Percentiles rank a stretch among this genome's conserved stretches.
Evolutionary conservation across 2,329 filamentous ascomycete species (phyloP).

Genomic region (Rhynchosporium secalis): DNA sequence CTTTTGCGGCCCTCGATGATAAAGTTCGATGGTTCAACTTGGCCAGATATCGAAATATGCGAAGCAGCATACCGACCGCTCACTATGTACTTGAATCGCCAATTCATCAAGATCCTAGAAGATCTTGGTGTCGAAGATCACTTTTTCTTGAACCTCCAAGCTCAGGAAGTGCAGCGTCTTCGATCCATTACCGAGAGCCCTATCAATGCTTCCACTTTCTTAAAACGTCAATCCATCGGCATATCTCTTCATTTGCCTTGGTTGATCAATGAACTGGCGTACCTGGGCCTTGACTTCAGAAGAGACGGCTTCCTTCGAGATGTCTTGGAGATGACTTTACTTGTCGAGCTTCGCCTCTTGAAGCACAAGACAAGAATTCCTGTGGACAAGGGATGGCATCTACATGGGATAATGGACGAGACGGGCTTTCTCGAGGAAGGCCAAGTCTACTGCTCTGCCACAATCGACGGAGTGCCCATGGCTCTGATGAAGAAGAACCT

Average conservation of each 20-base stretch:
- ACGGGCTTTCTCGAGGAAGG: conserved; percentile 65
- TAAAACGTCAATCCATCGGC: conserved; percentile 63
- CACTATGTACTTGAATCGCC: conserved; percentile 71
- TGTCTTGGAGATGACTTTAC: conserved; percentile 66
- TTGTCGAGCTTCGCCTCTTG: conserved; percentile 70
- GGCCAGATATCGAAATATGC: conserved; percentile 67
- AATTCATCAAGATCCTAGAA: conserved; percentile 83
- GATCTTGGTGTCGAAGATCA: conserved; percentile 62
- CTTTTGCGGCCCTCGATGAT: conserved; percentile 72
- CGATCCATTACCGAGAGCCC: conserved; percentile 58
- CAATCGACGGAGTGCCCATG: conserved; percentile 41
- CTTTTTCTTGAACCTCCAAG: conserved; percentile 67
- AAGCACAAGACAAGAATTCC: conserved; percentile 80
- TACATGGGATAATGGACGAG: conserved; percentile 85
- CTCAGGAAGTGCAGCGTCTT: conserved; percentile 59
- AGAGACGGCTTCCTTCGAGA: conserved; percentile 69
- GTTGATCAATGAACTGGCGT: conserved; percentile 60
- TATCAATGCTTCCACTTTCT: conserved; percentile 64
- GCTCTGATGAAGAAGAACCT: conserved; percentile 33
- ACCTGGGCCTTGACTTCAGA: conserved; percentile 63
- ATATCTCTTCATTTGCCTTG: conserved; percentile 58
- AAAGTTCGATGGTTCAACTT: conserved; percentile 66
- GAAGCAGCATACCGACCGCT: conserved; percentile 67
- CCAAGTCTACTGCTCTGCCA: conserved; percentile 66
- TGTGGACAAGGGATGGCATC: conserved; percentile 67